phyloP scores from a whole-genome alignment of 495 filamentous ascomycete species.

The Penicillium lagena region DNA sequence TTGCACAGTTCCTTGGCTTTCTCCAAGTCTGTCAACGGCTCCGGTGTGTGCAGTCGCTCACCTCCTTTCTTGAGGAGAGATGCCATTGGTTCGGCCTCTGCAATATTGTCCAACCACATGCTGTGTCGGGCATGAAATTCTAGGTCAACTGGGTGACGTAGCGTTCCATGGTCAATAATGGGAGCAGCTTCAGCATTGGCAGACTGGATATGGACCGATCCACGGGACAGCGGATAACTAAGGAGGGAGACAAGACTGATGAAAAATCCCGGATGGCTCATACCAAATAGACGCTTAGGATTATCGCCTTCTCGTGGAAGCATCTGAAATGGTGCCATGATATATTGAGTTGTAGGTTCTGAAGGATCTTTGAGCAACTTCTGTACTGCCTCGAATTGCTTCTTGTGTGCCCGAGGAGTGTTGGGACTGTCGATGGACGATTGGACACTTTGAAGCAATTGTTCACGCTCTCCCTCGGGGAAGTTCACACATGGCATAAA shows the following conservation, averaged over 20 bases:
- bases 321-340: slow-evolving; percentile 15
- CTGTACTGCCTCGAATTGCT: slow-evolving; percentile 6
- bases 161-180: slow-evolving; percentile 37
- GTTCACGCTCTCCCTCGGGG: neutral
- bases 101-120: slow-evolving; percentile 38
- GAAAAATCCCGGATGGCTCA: slow-evolving; percentile 24
- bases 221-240: slow-evolving; percentile 47
- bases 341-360: slow-evolving; percentile 12
- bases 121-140: slow-evolving; percentile 37
- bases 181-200: slow-evolving; percentile 24
- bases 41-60: slow-evolving; percentile 4
- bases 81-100: slow-evolving; percentile 32
- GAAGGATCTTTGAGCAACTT: slow-evolving; percentile 4
- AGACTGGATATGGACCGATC: slow-evolving; percentile 43
- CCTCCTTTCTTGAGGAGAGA: slow-evolving; percentile 24
- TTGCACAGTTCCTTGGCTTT: slow-evolving; percentile 5
- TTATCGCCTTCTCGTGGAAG: neutral
- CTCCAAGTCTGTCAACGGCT: slow-evolving; percentile 2
- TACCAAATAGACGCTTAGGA: slow-evolving; percentile 5
- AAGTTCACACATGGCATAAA: slow-evolving; percentile 12
- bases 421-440: neutral
- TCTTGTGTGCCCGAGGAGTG: slow-evolving; percentile 1
- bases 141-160: slow-evolving; percentile 40
- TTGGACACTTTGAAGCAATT: neutral
- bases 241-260: slow-evolving; percentile 30